Evolutionary conservation across 2,329 filamentous ascomycete genomes (phyloP).

Genomic region (Sclerotinia minor): DNA sequence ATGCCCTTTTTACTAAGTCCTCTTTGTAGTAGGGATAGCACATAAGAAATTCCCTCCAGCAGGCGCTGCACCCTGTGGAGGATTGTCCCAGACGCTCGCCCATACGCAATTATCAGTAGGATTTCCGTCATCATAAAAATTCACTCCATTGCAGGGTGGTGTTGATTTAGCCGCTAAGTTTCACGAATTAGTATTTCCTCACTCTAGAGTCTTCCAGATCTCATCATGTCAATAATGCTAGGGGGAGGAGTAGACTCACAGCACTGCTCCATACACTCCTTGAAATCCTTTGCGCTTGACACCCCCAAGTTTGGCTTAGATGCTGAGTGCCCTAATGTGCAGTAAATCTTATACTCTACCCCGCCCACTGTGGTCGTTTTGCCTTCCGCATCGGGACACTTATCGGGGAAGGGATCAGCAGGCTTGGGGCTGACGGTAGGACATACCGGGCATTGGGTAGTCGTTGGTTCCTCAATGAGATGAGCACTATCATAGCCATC

Average conservation of each 20-base stretch:
- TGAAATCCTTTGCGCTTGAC: conserved; percentile 15
- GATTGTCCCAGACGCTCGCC: neutral
- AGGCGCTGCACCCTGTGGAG: neutral
- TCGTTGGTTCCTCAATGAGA: conserved; percentile 7
- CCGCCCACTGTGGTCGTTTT: neutral
- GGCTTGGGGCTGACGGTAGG: neutral
- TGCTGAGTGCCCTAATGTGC: conserved; percentile 4
- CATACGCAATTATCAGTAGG: conserved; percentile 15
- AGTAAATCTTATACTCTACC: conserved; percentile 9
- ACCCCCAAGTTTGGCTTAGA: conserved; percentile 10
- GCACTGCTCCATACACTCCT: conserved; percentile 22
- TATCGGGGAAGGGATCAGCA: neutral
- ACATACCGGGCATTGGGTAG: neutral
- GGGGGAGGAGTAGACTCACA: conserved; percentile 1
- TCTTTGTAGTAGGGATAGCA: conserved; percentile 8
- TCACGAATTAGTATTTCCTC: neutral
- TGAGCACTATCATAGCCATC: conserved; percentile 16
- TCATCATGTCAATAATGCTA: neutral
- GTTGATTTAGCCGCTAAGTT: conserved; percentile 7
- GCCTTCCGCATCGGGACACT: conserved; percentile 2
- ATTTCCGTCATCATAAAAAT: conserved; percentile 17
- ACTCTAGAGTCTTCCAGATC: neutral
- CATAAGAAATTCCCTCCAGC: conserved; percentile 8
- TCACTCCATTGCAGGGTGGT: conserved; percentile 1
- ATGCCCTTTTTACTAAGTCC: neutral